Percentiles rank a stretch among this genome's conserved stretches.
phyloP scores from a whole-genome alignment of 805 yeast species.

The Saturnispora saitoi region DNA sequence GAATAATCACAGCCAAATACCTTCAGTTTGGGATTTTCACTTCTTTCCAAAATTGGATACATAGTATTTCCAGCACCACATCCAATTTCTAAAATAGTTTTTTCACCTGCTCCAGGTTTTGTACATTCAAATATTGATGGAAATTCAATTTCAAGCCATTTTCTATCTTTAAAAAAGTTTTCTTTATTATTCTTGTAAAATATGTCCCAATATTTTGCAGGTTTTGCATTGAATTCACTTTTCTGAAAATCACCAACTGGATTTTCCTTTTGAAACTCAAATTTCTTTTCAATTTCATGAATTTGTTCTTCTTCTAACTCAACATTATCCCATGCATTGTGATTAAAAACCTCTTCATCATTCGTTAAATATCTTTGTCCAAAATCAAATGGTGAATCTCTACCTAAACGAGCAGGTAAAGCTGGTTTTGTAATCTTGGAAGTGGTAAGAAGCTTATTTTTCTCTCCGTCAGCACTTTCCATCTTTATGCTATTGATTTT shows the following conservation, averaged over 20 bases:
- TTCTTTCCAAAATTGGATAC: conserved; percentile 79
- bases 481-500: background rate
- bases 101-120: conserved; percentile 58
- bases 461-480: background rate
- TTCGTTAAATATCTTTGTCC: conserved; percentile 74
- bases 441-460: background rate
- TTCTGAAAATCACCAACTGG: conserved; percentile 91
- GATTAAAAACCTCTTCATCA: conserved; percentile 78
- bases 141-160: conserved; percentile 92
- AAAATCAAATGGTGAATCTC: conserved; percentile 84
- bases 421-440: conserved; percentile 31
- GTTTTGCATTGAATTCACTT: conserved; percentile 66
- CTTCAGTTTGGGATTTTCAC: conserved; percentile 65
- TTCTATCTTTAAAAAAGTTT: conserved; percentile 92
- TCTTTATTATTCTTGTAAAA: conserved; percentile 86
- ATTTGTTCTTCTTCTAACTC: conserved; percentile 94
- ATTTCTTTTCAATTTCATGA: conserved; percentile 40
- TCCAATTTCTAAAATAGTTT: conserved; percentile 81
- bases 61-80: conserved; percentile 98
- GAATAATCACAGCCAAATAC: conserved; percentile 87
- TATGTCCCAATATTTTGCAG: conserved; percentile 91
- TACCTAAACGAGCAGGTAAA: conserved; percentile 56
- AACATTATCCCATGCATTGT: conserved; percentile 96
- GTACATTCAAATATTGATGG: conserved; percentile 79
- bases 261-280: conserved; percentile 61